These are phyloP conservation scores for Amylocarpus encephaloides DNA, from an alignment of 2,329 filamentous ascomycete genomes.

Conservation along the genomic window DNA sequence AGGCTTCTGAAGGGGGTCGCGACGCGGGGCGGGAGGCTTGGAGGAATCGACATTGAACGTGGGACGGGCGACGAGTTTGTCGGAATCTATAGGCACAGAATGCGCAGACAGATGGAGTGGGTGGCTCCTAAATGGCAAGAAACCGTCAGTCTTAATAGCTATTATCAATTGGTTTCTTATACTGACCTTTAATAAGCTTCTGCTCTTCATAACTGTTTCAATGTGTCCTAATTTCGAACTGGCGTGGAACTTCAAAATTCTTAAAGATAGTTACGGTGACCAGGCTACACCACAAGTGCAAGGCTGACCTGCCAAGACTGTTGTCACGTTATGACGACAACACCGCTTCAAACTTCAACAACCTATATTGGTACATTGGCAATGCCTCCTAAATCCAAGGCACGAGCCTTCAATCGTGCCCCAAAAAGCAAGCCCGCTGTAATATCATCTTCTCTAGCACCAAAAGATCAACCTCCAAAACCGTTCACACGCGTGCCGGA, in stretches of 20 bases:
- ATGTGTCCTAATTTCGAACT: slow-evolving; percentile 4
- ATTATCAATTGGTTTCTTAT: not conserved
- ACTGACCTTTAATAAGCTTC: slow-evolving; percentile 26
- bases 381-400: slow-evolving; percentile 31
- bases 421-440: slow-evolving; percentile 10
- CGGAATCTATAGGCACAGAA: slow-evolving; percentile 31
- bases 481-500: slow-evolving; percentile 65
- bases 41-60: slow-evolving; percentile 29
- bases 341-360: too few relatives aligned
- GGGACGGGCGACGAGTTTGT: slow-evolving; percentile 25
- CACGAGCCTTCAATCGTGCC: slow-evolving; percentile 21
- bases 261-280: not conserved
- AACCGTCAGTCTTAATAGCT: not conserved
- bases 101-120: slow-evolving; percentile 27
- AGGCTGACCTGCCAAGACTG: too few relatives aligned
- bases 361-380: too few relatives aligned
- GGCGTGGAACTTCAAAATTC: not conserved
- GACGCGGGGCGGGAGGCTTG: slow-evolving; percentile 26
- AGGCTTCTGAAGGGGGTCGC: slow-evolving; percentile 21
- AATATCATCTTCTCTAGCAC: not conserved
- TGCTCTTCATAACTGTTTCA: slow-evolving; percentile 26
- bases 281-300: not conserved
- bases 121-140: slow-evolving; percentile 21
- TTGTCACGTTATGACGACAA: too few relatives aligned
- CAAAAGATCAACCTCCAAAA: slow-evolving; percentile 38